Base-by-base conservation (phyloP, 208 protist species). In the Leishmania mexicana region DNA sequence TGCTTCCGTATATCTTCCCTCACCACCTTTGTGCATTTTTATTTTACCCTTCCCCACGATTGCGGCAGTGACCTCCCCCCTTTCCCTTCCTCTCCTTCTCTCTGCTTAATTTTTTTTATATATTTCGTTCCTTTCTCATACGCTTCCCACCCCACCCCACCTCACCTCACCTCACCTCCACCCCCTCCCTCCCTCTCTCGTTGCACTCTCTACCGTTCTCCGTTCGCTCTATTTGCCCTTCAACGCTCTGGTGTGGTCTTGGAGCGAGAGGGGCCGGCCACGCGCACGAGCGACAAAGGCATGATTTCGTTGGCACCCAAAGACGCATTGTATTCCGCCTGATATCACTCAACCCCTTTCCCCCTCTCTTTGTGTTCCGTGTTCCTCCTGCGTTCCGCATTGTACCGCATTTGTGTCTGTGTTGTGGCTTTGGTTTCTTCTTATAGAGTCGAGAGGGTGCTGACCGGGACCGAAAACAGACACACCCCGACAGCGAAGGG, bases 301-400 rank as follows among this genome's bases (percentile, higher is more conserved):
- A 47, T 45, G 35, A 11, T 19, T 54, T 31, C 19, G 21, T 31
- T 54, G 17, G 24, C 47, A 40, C 57, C 77, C n/a, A 60, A n/a
- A 57, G 11, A 17, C 78, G 49, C 67, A 64, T 53, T 8, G 76
- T 11, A 21, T 28, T 28, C 21, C 31, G 47, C 13, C 81, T 77
- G 24, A 81, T 73, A 75, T 73, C 81, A 53, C 71, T 76, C 49
- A 19, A 82, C 21, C 60, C 49, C 38, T 51, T 71, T n/a, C 60
- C 38, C 76, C 57, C 65, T 35, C 75, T 53, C 15, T 47, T 19
- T 13, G 19, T 51, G 7, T 47, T 49, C 0, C 31, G 11, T 8
- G 11, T 62, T 5, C 28, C 8, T 6, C 11, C n/a, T 10, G 10
- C 28, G 10, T 15, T 67, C 28, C 0, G 24, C 19, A 47, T 19